Conservation (phyloP, 2,329 filamentous ascomycete species). For the Fusarium chaquense region DNA sequence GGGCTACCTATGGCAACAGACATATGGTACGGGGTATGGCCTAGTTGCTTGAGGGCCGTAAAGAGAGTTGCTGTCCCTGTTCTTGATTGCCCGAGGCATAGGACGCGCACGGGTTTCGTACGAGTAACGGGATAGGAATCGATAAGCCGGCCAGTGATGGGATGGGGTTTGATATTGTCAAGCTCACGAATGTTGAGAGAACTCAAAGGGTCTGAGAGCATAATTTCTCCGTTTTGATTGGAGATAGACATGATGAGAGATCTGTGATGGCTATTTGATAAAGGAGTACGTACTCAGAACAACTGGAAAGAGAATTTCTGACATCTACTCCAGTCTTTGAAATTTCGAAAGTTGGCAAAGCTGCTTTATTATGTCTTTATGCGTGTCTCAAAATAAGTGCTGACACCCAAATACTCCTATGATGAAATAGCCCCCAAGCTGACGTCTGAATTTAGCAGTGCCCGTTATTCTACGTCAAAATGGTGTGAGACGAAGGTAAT, state of each 20-base stretch:
- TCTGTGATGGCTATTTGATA: not conserved
- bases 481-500: constrained; percentile 15
- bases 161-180: constrained; percentile 31
- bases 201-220: constrained; percentile 1
- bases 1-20: constrained; percentile 12
- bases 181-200: constrained; percentile 7
- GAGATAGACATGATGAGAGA: not conserved
- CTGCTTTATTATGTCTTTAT: not conserved
- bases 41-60: constrained; percentile 23
- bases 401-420: constrained; percentile 2
- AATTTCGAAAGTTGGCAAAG: not conserved
- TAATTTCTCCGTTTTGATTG: not conserved
- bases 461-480: not conserved
- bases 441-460: not conserved
- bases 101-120: constrained; percentile 31
- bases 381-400: constrained; percentile 15
- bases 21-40: constrained; percentile 35
- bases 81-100: constrained; percentile 35
- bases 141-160: constrained; percentile 30
- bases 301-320: no score
- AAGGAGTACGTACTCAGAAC: fast-evolving
- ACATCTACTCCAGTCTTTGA: no score
- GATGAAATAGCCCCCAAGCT: constrained; percentile 4
- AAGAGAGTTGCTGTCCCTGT: constrained; percentile 20
- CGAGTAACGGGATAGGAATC: constrained; percentile 28